Evolutionary conservation across 2,329 filamentous ascomycete genomes (phyloP), one percentile per base, ranked within the genome.

Genomic region (Claviceps maximensis): DNA sequence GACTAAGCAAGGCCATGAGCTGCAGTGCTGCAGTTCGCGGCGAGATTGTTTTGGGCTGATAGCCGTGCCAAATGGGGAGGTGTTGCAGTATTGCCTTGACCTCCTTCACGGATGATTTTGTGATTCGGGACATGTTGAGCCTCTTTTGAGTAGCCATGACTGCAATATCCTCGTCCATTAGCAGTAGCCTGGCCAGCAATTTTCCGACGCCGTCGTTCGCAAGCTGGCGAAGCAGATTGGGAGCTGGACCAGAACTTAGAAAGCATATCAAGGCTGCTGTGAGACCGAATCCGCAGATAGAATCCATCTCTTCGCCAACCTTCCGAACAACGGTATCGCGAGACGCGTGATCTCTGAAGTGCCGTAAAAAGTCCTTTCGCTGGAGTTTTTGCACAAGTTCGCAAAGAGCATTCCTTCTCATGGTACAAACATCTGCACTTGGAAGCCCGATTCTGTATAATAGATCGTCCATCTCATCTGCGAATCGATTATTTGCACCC

Each of bases 281-380:
- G 15, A 89, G 73, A 1, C 81, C 70, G 61, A 84, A 86, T 7
- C 81, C 82, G 50, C 76, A 75, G 38, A 85, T 69, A 23, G 75
- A 58, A 62, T 89, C 85, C 1, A 73, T 67, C 60, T 84, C 79
- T 49, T 73, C 71, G 1, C 73, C 75, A 10, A 86, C 72, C 44
- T 79, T 77, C 46, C 78, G 74, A 51, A 89, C 78, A 17, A 96
- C 72, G 31, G 78, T 78, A 52, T 82, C 77, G 56, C 88, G 86
- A 53, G 86, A 80, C 7, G 82, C 80, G 58, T 88, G 83, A 56
- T 89, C 83, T 21, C 86, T 76, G 60, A 95, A 89, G 56, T 86
- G 83, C 19, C 75, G 73, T 29, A 80, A 71, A 59, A 87, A 89
- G 1, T 72, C 73, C 60, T 82, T 82, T 49, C 83, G 72, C 49